Conservation (phyloP, 2,329 filamentous ascomycete genomes). For the Colletotrichum magnum region DNA sequence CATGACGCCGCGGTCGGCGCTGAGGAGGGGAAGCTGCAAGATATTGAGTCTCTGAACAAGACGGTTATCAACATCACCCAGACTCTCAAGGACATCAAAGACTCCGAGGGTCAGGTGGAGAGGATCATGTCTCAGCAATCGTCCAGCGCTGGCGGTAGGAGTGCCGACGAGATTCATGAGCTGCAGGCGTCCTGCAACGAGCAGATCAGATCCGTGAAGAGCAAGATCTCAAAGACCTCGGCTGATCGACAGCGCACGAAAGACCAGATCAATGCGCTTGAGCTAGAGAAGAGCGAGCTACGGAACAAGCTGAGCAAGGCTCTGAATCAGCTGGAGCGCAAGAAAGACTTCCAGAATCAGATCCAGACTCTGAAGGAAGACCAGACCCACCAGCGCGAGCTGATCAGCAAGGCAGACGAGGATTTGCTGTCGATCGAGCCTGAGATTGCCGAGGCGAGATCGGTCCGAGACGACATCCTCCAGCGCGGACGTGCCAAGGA, state of each 20-base stretch:
- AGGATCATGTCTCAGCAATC: conserved; percentile 83
- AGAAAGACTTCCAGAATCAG: conserved; percentile 77
- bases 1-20: conserved; percentile 77
- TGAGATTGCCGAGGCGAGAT: conserved; percentile 81
- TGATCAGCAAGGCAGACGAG: conserved; percentile 77
- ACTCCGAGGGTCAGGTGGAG: conserved; percentile 80
- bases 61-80: conserved; percentile 83
- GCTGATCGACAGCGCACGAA: conserved; percentile 80
- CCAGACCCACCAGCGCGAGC: conserved; percentile 77
- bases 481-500: conserved; percentile 80
- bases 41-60: conserved; percentile 82
- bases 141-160: conserved; percentile 74
- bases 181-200: conserved; percentile 78
- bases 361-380: conserved; percentile 81
- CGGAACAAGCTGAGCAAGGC: conserved; percentile 80
- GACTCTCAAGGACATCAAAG: conserved; percentile 78
- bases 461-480: conserved; percentile 82
- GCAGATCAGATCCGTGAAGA: conserved; percentile 75
- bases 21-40: conserved; percentile 75
- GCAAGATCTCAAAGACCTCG: conserved; percentile 74
- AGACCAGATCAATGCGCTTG: conserved; percentile 76
- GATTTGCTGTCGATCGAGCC: conserved; percentile 83
- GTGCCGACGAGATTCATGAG: conserved; percentile 87
- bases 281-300: conserved; percentile 83
- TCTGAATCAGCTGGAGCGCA: conserved; percentile 84